Conservation (phyloP, 306 rosid species). For the Cicer arietinum region DNA sequence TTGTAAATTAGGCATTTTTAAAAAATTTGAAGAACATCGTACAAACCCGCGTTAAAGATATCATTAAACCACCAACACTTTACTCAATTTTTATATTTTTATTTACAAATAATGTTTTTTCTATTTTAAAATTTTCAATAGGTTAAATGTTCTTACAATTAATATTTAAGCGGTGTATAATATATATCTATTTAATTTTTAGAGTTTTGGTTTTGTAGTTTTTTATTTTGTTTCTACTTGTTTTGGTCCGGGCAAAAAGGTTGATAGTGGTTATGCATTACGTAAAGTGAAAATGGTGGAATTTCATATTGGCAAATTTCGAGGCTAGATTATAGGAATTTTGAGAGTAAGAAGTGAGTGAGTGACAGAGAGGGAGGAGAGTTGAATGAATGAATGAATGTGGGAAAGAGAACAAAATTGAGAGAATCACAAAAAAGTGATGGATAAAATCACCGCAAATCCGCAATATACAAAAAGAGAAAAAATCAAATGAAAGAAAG, state of each 20-base stretch:
- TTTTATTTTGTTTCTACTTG: no score
- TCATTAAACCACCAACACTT: no score
- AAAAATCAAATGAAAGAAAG: not conserved
- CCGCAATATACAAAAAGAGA: not conserved
- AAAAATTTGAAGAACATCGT: no score
- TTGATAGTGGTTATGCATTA: slow-evolving; percentile 21
- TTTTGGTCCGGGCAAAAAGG: slow-evolving; percentile 28
- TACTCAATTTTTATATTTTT: no score
- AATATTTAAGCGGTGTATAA: no score
- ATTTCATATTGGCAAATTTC: slow-evolving; percentile 30
- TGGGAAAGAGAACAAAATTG: slow-evolving; percentile 27
- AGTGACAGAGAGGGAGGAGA: not conserved
- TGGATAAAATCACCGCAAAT: slow-evolving; percentile 39
- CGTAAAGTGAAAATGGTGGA: slow-evolving; percentile 40
- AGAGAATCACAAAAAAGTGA: slow-evolving; percentile 47
- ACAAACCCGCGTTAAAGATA: no score
- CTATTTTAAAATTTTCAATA: no score
- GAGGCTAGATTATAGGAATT: slow-evolving; percentile 44
- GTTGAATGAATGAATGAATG: not conserved
- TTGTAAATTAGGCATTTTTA: no score
- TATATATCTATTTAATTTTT: no score
- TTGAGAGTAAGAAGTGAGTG: slow-evolving; percentile 10
- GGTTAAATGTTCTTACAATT: no score
- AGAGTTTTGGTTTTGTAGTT: no score
- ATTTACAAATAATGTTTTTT: no score